These are phyloP conservation scores for Calonectria hawksworthii DNA, from an alignment of 2,329 filamentous ascomycete genomes.

Conservation along the genomic window DNA sequence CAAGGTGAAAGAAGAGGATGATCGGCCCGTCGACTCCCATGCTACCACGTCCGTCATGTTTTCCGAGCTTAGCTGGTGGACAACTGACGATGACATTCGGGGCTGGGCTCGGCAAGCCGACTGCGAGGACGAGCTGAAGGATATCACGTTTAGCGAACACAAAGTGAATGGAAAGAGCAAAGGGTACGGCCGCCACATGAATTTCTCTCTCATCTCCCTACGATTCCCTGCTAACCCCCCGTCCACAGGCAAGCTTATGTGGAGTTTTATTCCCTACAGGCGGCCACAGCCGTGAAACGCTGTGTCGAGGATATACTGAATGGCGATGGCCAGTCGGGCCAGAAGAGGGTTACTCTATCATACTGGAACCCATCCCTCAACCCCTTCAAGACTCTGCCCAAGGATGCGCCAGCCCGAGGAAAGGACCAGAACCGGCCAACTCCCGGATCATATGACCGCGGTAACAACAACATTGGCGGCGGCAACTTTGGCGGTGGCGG, in stretches of 20 bases:
- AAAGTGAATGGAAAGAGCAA: slow-evolving; percentile 99
- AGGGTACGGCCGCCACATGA: slow-evolving; percentile 72
- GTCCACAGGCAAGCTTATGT: slow-evolving; percentile 81
- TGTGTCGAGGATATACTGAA: slow-evolving; percentile 76
- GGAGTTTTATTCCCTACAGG: slow-evolving; percentile 86
- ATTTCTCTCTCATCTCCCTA: not conserved
- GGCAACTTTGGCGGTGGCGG: slow-evolving; percentile 63
- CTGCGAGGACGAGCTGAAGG: slow-evolving; percentile 87
- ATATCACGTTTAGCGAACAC: slow-evolving; percentile 97
- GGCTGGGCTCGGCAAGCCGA: slow-evolving; percentile 86
- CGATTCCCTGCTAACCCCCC: slow-evolving; percentile 27
- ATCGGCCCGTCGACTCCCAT: slow-evolving; percentile 69
- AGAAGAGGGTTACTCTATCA: slow-evolving; percentile 79
- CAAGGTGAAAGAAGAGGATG: slow-evolving; percentile 73
- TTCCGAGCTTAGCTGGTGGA: slow-evolving; percentile 97
- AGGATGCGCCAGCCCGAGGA: slow-evolving; percentile 79
- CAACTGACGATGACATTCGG: slow-evolving; percentile 93
- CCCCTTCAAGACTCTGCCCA: slow-evolving; percentile 91
- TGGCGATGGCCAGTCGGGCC: slow-evolving; percentile 65
- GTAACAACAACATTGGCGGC: slow-evolving; percentile 50
- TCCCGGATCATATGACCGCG: slow-evolving; percentile 60
- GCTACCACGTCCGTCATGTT: slow-evolving; percentile 83
- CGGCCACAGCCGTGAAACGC: slow-evolving; percentile 87
- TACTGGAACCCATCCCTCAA: slow-evolving; percentile 86
- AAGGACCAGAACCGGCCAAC: slow-evolving; percentile 73